Evolutionary conservation across 2,329 filamentous ascomycete species (phyloP).

Genomic region (Diaporthe amygdali): DNA sequence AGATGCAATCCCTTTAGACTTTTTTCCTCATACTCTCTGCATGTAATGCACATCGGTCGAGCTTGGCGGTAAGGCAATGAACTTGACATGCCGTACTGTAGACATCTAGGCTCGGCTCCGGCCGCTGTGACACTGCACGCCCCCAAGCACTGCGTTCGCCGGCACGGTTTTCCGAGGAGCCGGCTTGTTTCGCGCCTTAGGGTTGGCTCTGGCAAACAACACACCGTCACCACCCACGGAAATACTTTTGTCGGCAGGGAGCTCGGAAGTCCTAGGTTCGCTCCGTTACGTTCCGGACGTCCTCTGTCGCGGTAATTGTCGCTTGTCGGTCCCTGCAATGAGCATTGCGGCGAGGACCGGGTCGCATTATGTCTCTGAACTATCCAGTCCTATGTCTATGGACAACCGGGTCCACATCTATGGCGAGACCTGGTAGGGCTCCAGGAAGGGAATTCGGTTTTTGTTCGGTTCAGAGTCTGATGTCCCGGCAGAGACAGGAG

Average conservation of each 20-base stretch:
- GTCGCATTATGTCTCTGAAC: neutral
- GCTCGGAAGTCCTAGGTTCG: neutral
- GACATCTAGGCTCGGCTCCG: slow-evolving; percentile 10
- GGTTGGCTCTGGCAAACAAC: neutral
- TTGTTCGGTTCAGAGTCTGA: neutral
- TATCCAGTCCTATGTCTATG: neutral
- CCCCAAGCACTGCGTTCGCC: neutral
- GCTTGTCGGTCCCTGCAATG: neutral
- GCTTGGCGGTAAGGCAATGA: neutral
- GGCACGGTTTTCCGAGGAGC: neutral
- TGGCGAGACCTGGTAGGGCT: neutral
- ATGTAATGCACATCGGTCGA: neutral
- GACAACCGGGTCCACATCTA: neutral
- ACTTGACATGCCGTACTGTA: neutral
- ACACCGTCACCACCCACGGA: neutral
- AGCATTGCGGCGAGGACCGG: neutral
- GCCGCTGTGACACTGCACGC: slow-evolving; percentile 3
- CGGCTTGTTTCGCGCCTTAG: neutral
- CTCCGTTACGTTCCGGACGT: neutral
- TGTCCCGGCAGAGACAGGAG: neutral
- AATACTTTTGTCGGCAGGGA: neutral
- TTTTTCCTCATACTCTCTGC: neutral
- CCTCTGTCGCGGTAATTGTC: neutral
- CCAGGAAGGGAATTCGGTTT: neutral
- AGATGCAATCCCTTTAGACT: slow-evolving; percentile 3